Evolutionary conservation across 2,329 filamentous ascomycete species (phyloP), one percentile per base, ranked within the genome.

Genomic region (Cladosporium velox): DNA sequence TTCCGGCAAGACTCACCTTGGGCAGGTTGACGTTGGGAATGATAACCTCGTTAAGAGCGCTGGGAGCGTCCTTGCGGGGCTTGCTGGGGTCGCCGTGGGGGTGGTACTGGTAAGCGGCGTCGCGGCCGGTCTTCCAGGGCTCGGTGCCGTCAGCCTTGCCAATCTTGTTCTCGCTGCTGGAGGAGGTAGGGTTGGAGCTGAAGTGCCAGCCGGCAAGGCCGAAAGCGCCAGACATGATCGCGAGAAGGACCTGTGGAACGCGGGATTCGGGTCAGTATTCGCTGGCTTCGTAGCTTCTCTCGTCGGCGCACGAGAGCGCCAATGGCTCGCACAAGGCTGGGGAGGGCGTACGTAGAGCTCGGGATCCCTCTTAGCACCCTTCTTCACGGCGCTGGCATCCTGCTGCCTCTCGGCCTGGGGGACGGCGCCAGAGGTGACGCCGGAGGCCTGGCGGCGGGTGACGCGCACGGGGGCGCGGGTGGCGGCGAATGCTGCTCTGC

Each of bases 1-100:
- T 35, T 61, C 18, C 28, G 38, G 30, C n/a, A 14, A 24, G 15
- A 78, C 85, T 70, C 84, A 93, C 91, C 89, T 90, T 93, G 77
- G 95, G 93, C 73, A 98, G 85, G 77, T 90, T 95, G 77, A 99
- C 93, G 77, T 96, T 90, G 76, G 95, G 95, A 65, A 99, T 86
- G 78, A 99, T 90, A 74, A 97, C 93, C 71, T 91, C 91, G 86
- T 99, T 97, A 82, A 99, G 83, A 70, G 95, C 95, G 80, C 92
- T 96, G 72, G 95, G 95, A 68, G 95, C 95, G 76, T 97, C 92
- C 84, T 90, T 92, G 79, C 91, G 90, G 69, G 87, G 82, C 77
- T 89, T 85, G 80, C 77, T 88, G 77, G 85, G 81, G 82, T 98
- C 92, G 74, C 93, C 95, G 74, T 92, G 91, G 67, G 93, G 93